Conservation (phyloP, 2,329 filamentous ascomycete species). For the Dissoconium aciculare region DNA sequence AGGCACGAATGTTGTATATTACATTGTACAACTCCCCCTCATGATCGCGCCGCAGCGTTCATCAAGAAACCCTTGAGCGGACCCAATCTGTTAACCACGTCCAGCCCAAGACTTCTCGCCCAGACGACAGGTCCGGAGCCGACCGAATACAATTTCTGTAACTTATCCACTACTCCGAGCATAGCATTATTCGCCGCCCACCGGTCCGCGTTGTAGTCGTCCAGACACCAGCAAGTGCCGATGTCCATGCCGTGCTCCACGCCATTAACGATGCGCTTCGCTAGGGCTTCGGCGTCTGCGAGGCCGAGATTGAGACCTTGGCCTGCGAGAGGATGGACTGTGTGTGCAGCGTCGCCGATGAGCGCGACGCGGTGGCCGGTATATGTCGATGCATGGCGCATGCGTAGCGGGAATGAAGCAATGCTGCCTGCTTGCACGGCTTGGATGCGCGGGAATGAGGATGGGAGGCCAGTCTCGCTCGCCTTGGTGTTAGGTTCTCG, state of each 20-base stretch:
- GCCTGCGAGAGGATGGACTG: constrained; percentile 83
- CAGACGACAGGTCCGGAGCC: constrained; percentile 66
- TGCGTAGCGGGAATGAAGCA: constrained; percentile 78
- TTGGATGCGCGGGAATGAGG: constrained; percentile 40
- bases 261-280: constrained; percentile 58
- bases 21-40: background rate
- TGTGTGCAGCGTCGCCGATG: constrained; percentile 88
- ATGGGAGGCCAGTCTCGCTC: constrained; percentile 24
- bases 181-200: constrained; percentile 69
- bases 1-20: no score
- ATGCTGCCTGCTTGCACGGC: constrained; percentile 64
- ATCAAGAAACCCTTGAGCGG: constrained; percentile 77
- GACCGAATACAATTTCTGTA: constrained; percentile 84
- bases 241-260: constrained; percentile 77
- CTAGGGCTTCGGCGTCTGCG: constrained; percentile 69
- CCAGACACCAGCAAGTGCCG: constrained; percentile 61
- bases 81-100: constrained; percentile 57
- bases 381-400: constrained; percentile 91
- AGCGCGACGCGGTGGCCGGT: constrained; percentile 79
- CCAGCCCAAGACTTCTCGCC: constrained; percentile 61
- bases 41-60: constrained; percentile 41
- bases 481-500: constrained; percentile 54
- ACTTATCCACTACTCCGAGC: constrained; percentile 69
- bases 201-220: constrained; percentile 64
- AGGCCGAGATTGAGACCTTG: constrained; percentile 92